Conservation (phyloP, 2,329 filamentous ascomycete genomes). For the Sordariomycetes sp. region DNA sequence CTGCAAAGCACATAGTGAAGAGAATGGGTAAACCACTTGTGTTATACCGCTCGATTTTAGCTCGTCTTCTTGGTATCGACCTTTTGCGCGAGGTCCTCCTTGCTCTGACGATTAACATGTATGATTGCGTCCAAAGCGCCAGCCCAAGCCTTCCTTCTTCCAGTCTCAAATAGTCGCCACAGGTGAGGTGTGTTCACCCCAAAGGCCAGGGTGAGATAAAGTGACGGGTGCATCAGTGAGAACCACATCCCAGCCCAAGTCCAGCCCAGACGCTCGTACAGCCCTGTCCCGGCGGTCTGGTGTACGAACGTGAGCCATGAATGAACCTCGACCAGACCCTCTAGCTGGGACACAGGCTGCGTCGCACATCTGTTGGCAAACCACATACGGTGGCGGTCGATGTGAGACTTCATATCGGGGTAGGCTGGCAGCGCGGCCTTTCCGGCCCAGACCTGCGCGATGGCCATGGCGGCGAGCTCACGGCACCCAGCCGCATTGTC, state of each 20-base stretch:
- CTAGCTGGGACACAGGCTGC: constrained; percentile 7
- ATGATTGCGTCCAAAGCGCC: constrained; percentile 21
- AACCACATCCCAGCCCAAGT: constrained; percentile 25
- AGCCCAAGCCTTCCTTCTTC: constrained; percentile 24
- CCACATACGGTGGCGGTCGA: constrained; percentile 7
- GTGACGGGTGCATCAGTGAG: constrained; percentile 22
- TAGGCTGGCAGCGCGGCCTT: constrained; percentile 21
- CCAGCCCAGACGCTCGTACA: constrained; percentile 27
- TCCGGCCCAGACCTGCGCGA: constrained; percentile 31
- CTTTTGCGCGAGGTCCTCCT: no score
- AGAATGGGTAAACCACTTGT: no score
- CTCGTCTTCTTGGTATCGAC: no score
- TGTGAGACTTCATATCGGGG: constrained; percentile 20
- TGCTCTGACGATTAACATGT: constrained; percentile 8
- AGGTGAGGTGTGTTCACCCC: constrained; percentile 28
- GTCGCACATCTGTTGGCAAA: constrained; percentile 6
- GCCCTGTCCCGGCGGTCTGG: constrained; percentile 27
- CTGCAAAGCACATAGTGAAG: neutral
- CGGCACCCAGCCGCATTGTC: constrained; percentile 21
- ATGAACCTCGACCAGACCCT: constrained; percentile 13
- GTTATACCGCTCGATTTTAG: no score
- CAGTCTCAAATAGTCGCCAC: constrained; percentile 26
- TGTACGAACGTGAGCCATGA: constrained; percentile 27
- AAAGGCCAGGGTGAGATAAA: constrained; percentile 23
- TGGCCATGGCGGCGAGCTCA: constrained; percentile 28